These are phyloP conservation scores for Elaeis oleifera DNA, from an alignment of 202 grass and related monocot species.

Conservation along the genomic window DNA sequence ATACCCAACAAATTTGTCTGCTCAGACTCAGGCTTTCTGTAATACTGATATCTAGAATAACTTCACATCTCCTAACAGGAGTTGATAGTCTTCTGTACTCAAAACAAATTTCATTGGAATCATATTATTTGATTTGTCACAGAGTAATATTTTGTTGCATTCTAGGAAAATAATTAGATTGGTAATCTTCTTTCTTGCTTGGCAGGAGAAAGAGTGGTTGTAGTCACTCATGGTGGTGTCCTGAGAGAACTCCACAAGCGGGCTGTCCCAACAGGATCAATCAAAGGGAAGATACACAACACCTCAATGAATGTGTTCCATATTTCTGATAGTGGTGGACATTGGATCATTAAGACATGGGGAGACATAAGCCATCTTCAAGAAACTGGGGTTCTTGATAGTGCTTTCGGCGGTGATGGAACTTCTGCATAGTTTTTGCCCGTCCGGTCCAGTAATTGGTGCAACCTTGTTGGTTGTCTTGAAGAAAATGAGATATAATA, in stretches of 20 bases:
- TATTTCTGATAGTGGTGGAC: constrained; percentile 36
- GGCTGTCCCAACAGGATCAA: constrained; percentile 31
- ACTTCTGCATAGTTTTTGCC: constrained; percentile 38
- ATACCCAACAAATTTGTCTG: too few relatives aligned
- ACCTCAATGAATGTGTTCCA: constrained; percentile 70
- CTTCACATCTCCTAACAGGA: too few relatives aligned
- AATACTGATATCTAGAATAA: too few relatives aligned
- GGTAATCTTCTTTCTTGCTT: background rate
- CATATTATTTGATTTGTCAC: too few relatives aligned
- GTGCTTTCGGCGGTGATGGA: constrained; percentile 66
- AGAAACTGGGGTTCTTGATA: constrained; percentile 41
- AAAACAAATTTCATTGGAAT: too few relatives aligned
- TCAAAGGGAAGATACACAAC: constrained; percentile 59
- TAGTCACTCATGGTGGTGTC: constrained; percentile 79
- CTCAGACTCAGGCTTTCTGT: too few relatives aligned
- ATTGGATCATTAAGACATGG: constrained; percentile 58
- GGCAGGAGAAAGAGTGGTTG: constrained; percentile 74
- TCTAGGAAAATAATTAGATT: too few relatives aligned
- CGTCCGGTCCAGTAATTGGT: too few relatives aligned
- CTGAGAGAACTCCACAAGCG: constrained; percentile 66
- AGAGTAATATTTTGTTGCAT: too few relatives aligned
- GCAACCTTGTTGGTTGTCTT: too few relatives aligned
- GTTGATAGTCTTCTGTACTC: too few relatives aligned
- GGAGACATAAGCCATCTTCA: constrained; percentile 65
- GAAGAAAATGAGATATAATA: too few relatives aligned